Base-by-base conservation (phyloP, 345 rosid species). In the Arabidopsis arenosa region DNA sequence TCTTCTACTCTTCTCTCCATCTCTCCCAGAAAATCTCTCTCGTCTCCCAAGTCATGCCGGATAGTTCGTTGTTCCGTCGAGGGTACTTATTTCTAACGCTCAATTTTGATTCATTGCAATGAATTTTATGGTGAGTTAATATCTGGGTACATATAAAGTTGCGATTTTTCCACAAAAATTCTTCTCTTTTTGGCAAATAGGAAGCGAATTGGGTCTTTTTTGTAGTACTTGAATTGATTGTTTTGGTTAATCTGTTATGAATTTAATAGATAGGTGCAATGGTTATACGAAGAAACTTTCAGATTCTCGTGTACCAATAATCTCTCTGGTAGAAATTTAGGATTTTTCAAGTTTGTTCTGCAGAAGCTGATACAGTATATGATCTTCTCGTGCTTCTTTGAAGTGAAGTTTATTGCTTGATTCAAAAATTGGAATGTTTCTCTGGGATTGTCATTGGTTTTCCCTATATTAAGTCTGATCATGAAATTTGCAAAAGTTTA, bases 61-160 rank as follows among this genome's bases (percentile, higher is more conserved):
- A 45, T 65, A 66, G 57, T 87, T 83, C 85, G 75, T 64, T 90
- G 95, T 61, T 63, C 91, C n/a, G 83, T 86, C 66, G 90, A 84
- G 68, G 97, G 97, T 94, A 80, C 7, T 11, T 52, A 9, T 18
- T 7, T 43, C 45, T 39, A 48, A 64, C 26, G 15, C 26, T 23
- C 37, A 17, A 1, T 35, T 67, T 32, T 56, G 9, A 47, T 56
- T 48, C 41, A 6, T 49, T 32, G 2, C 1, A n/a, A 17, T 26
- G 6, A 9, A 66, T 0, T 0, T 33, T 23, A 3, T 49, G 39
- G 39, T 8, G 35, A 14, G 6, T 44, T 53, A 28, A 4, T 7
- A 32, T 44, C 26, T 64, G 65, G 75, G 61, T 63, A 30, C n/a
- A 48, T 30, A 2, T 45, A 59, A 48, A 73, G 13, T 36, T 37